These are phyloP conservation scores for Populus hybrid DNA, from an alignment of 441 rosid species.

Conservation along the genomic window DNA sequence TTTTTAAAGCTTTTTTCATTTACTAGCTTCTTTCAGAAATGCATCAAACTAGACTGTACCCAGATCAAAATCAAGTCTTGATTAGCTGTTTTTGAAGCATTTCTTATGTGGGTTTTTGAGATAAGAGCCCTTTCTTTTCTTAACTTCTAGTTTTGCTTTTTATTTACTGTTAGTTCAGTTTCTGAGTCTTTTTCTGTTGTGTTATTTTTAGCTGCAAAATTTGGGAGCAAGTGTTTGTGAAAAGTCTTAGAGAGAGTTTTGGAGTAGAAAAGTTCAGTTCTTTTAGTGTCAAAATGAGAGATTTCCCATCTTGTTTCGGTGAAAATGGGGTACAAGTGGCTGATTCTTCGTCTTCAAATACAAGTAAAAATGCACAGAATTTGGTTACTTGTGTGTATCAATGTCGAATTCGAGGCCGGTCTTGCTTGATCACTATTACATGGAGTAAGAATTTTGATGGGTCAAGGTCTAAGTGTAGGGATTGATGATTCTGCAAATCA, in stretches of 20 bases:
- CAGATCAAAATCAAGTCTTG: constrained; percentile 28
- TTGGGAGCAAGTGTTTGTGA: constrained; percentile 25
- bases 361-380: constrained; percentile 60
- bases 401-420: constrained; percentile 51
- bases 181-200: constrained; percentile 19
- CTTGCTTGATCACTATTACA: constrained; percentile 62
- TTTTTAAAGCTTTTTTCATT: constrained; percentile 13
- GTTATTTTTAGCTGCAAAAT: constrained; percentile 31
- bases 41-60: constrained; percentile 24
- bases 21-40: constrained; percentile 32
- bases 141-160: constrained; percentile 11
- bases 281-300: constrained; percentile 48
- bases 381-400: constrained; percentile 64
- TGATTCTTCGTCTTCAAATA: constrained; percentile 61
- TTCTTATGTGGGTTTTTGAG: constrained; percentile 36
- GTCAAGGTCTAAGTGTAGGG: constrained; percentile 70
- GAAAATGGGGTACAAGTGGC: constrained; percentile 80
- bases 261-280: constrained; percentile 18
- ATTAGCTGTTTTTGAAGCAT: constrained; percentile 27
- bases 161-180: constrained; percentile 8
- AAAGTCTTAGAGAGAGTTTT: constrained; percentile 26
- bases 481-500: constrained; percentile 65
- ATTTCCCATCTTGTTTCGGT: constrained; percentile 91
- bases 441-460: constrained; percentile 91
- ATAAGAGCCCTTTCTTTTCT: constrained; percentile 22